Conservation (phyloP, 768 basidiomycete species). For the Russula foetens region DNA sequence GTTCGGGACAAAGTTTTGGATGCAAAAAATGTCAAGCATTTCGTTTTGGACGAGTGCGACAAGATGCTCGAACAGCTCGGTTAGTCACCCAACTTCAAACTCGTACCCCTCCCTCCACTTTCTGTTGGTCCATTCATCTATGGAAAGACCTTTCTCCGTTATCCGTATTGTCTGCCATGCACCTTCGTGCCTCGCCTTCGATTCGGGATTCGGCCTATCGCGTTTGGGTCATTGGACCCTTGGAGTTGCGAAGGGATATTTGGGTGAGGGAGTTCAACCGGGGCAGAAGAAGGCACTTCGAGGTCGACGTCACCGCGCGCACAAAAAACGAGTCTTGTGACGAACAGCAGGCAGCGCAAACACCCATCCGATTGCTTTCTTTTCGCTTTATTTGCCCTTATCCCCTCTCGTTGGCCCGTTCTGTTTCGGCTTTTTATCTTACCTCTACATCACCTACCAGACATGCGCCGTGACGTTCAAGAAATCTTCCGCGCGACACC, state of each 20-base stretch:
- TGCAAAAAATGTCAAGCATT: constrained; percentile 96
- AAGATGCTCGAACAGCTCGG: constrained; percentile 99
- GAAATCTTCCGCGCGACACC: constrained; percentile 99
- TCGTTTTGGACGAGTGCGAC: constrained; percentile 99
- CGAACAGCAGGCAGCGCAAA: constrained; percentile 12
- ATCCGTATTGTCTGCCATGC: constrained; percentile 36
- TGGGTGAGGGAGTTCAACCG: constrained; percentile 6
- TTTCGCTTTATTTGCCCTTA: constrained; percentile 35
- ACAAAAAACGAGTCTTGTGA: constrained; percentile 7
- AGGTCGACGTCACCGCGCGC: constrained; percentile 12
- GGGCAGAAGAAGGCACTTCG: constrained; percentile 14
- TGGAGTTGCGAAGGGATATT: constrained; percentile 9
- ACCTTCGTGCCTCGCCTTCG: constrained; percentile 18
- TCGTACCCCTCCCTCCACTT: constrained; percentile 33
- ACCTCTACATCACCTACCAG: constrained; percentile 71
- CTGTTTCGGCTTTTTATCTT: constrained; percentile 46
- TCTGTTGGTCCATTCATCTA: constrained; percentile 22
- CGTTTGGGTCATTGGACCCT: constrained; percentile 8
- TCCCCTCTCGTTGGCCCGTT: constrained; percentile 45
- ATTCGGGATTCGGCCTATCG: constrained; percentile 22
- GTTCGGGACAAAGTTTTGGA: constrained; percentile 92
- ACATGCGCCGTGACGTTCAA: constrained; percentile 99
- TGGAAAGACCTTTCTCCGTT: constrained; percentile 38
- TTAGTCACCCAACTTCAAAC: constrained; percentile 90
- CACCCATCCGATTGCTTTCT: constrained; percentile 10